These are phyloP conservation scores for Globisporangium splendens DNA, from an alignment of 352 stramenopile genomes.

Conservation along the genomic window DNA sequence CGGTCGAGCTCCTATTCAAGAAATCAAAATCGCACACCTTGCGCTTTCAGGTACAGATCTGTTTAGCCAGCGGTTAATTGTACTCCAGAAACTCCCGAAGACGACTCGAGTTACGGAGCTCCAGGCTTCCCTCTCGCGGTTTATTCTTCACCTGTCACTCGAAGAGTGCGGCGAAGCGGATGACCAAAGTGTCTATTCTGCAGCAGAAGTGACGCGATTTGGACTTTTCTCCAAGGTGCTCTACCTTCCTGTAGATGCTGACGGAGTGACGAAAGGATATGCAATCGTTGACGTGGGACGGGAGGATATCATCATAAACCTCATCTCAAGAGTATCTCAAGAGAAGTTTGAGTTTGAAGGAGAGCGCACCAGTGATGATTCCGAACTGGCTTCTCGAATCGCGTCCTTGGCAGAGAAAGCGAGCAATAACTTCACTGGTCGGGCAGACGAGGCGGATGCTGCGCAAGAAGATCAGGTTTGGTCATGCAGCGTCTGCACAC, in stretches of 20 bases:
- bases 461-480: constrained; percentile 26
- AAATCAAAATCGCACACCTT: constrained; percentile 40
- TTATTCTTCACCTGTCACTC: constrained; percentile 57
- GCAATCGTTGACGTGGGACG: constrained; percentile 67
- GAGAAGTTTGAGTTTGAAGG: constrained; percentile 64
- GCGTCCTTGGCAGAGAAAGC: constrained; percentile 7
- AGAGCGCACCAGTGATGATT: constrained; percentile 38
- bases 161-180: constrained; percentile 77
- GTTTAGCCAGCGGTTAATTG: constrained; percentile 44
- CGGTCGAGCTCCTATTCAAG: constrained; percentile 52
- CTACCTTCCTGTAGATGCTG: constrained; percentile 45
- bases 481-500: constrained; percentile 60
- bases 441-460: neutral
- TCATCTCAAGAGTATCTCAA: constrained; percentile 41
- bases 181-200: constrained; percentile 71
- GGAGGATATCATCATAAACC: constrained; percentile 52
- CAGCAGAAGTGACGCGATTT: constrained; percentile 54
- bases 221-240: constrained; percentile 60
- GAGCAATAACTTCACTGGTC: neutral
- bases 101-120: constrained; percentile 45
- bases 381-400: constrained; percentile 33
- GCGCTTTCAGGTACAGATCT: constrained; percentile 31
- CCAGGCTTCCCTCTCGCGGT: constrained; percentile 39
- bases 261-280: constrained; percentile 49
- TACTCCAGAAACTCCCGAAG: constrained; percentile 67